Conservation (phyloP, 768 basidiomycete genomes). For the Filobasidium wieringae region DNA sequence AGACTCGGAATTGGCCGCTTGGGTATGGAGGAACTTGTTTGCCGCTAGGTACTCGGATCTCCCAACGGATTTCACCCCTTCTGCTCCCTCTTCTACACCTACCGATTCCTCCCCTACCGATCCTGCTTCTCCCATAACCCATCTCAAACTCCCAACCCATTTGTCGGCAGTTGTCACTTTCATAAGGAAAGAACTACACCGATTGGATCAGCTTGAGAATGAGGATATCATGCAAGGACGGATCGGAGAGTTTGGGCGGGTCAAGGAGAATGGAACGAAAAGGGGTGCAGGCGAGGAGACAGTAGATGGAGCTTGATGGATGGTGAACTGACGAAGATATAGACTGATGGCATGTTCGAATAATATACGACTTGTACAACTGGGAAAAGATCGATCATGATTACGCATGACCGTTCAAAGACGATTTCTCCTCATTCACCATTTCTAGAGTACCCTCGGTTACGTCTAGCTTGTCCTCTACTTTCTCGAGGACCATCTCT, state of each 20-base stretch:
- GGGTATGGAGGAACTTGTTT: slow-evolving; percentile 83
- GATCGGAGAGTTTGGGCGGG: slow-evolving; percentile 30
- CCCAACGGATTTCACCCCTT: neutral
- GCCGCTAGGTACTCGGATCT: slow-evolving; percentile 53
- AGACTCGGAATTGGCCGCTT: slow-evolving; percentile 72
- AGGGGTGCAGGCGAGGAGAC: neutral
- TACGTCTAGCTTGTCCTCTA: too few relatives aligned
- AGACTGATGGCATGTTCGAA: too few relatives aligned
- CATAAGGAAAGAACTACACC: slow-evolving; percentile 56
- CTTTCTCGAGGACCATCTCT: too few relatives aligned
- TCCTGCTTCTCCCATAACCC: slow-evolving; percentile 17
- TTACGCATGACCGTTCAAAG: too few relatives aligned
- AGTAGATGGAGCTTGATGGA: neutral
- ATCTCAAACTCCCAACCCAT: slow-evolving; percentile 57
- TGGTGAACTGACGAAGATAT: too few relatives aligned
- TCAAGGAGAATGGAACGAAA: neutral
- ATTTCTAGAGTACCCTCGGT: too few relatives aligned
- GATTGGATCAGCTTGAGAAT: slow-evolving; percentile 53
- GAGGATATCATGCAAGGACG: slow-evolving; percentile 37
- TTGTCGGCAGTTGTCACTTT: slow-evolving; percentile 62
- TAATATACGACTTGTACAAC: too few relatives aligned
- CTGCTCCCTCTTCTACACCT: neutral
- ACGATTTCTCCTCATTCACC: too few relatives aligned
- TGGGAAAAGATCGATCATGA: too few relatives aligned
- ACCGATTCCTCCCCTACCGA: neutral